Conservation (phyloP, 106 monocot genomes). For the Dendrobium nobile region DNA sequence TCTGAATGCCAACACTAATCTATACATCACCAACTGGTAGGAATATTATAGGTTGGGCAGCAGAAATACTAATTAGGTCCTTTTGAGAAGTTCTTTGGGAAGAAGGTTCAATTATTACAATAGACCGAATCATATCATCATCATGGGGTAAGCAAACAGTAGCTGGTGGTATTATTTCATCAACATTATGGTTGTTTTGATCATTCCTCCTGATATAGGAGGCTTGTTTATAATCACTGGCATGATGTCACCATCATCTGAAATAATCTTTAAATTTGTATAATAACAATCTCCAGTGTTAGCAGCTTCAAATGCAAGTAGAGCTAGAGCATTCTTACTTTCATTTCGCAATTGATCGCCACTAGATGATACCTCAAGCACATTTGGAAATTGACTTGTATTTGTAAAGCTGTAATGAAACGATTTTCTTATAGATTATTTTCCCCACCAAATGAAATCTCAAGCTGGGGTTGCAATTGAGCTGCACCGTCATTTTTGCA, state of each 20-base stretch:
- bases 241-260: not conserved
- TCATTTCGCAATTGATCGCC: not conserved
- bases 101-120: not conserved
- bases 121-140: not conserved
- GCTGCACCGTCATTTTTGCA: not conserved
- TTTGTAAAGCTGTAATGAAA: not conserved
- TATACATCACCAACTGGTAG: constrained; percentile 1
- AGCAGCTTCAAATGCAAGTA: not conserved
- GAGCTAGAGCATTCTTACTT: not conserved
- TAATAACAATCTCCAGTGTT: not conserved
- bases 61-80: not conserved
- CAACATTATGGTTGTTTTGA: not conserved
- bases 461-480: constrained; percentile 1
- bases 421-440: not conserved
- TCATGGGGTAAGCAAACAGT: not conserved
- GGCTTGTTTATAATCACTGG: not conserved
- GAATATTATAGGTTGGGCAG: not conserved
- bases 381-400: not conserved
- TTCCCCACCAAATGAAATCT: constrained; percentile 2
- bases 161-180: not conserved
- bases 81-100: constrained; percentile 1
- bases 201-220: not conserved
- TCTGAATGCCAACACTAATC: constrained; percentile 10
- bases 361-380: not conserved
- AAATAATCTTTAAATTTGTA: not conserved